Conservation (phyloP, 225 moss, liverwort and hornwort species). For the Bryum argenteum region DNA sequence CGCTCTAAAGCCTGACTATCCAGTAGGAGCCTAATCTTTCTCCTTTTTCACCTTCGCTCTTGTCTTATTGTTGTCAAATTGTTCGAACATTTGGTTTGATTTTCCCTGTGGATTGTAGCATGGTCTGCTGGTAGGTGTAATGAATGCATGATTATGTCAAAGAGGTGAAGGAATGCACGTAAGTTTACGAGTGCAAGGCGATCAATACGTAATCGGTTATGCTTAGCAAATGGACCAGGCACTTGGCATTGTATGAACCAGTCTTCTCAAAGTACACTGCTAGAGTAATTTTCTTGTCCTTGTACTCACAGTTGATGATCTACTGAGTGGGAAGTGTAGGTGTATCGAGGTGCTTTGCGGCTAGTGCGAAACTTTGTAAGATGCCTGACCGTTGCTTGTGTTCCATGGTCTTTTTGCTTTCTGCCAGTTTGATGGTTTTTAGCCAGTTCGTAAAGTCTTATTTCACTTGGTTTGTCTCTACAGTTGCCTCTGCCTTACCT, state of each 20-base stretch:
- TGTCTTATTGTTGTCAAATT: conserved; percentile 1
- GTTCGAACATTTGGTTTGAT: conserved; percentile 11
- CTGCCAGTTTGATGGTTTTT: conserved; percentile 17
- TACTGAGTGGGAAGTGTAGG: conserved; percentile 62
- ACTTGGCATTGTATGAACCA: neutral
- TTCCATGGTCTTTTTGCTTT: conserved; percentile 13
- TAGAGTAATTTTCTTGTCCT: conserved; percentile 2
- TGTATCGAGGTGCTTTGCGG: conserved; percentile 88
- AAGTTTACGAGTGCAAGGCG: conserved; percentile 12
- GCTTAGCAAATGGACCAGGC: neutral
- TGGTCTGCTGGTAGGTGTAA: conserved; percentile 16
- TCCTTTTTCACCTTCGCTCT: conserved; percentile 4
- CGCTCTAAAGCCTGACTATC: conserved; percentile 95
- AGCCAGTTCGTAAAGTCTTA: conserved; percentile 4
- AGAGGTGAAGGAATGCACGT: conserved; percentile 12
- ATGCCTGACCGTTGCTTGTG: conserved; percentile 28
- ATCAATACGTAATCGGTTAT: conserved; percentile 7
- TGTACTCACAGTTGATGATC: conserved; percentile 25
- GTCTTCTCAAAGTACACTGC: conserved; percentile 15
- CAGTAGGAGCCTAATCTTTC: conserved; percentile 53
- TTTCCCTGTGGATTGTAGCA: conserved; percentile 16
- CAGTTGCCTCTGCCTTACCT: conserved; percentile 97
- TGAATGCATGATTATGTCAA: conserved; percentile 18
- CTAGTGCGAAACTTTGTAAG: conserved; percentile 95
- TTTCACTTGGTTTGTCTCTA: conserved; percentile 25